Percentiles rank a stretch among this genome's conserved stretches.
Evolutionary conservation across 2,329 filamentous ascomycete species (phyloP).

Genomic region (Teratosphaeria viscida): DNA sequence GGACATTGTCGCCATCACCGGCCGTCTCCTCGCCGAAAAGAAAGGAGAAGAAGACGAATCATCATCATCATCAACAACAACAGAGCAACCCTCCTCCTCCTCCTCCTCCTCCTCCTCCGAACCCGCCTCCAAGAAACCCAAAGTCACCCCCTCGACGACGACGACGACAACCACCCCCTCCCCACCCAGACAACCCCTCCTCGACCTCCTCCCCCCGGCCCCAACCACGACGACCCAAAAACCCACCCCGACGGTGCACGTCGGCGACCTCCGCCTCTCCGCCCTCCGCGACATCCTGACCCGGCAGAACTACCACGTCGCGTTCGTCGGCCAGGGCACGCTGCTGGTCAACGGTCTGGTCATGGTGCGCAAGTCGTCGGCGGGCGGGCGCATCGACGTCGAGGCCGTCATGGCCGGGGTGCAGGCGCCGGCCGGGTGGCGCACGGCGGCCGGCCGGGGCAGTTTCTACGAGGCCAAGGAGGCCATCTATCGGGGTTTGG

Average conservation of each 20-base stretch:
- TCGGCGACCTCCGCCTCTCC: conserved; percentile 81
- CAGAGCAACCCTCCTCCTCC: no score
- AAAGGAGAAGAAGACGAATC: conserved; percentile 25
- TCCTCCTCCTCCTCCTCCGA: neutral
- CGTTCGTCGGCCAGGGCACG: conserved; percentile 88
- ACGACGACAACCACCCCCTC: no score
- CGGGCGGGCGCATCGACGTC: conserved; percentile 68
- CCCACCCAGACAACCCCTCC: conserved; percentile 24
- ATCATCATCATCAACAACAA: neutral
- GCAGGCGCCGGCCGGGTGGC: conserved; percentile 26
- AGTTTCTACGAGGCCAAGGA: conserved; percentile 81
- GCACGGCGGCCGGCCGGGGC: conserved; percentile 37
- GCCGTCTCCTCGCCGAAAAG: conserved; percentile 47
- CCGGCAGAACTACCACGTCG: conserved; percentile 69
- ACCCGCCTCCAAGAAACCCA: neutral
- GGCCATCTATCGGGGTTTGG: conserved; percentile 88
- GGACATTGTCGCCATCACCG: conserved; percentile 86
- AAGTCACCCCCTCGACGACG: neutral
- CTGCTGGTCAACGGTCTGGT: conserved; percentile 81
- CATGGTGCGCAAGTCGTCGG: conserved; percentile 77
- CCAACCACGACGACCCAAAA: neutral
- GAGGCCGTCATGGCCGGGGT: conserved; percentile 51
- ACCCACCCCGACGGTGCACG: conserved; percentile 55
- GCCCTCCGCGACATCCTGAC: conserved; percentile 81
- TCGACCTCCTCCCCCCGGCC: conserved; percentile 41